Percentiles rank a stretch among this genome's conserved stretches.
Conservation (phyloP, 2,329 filamentous ascomycete genomes). For the Talaromyces sp. region DNA sequence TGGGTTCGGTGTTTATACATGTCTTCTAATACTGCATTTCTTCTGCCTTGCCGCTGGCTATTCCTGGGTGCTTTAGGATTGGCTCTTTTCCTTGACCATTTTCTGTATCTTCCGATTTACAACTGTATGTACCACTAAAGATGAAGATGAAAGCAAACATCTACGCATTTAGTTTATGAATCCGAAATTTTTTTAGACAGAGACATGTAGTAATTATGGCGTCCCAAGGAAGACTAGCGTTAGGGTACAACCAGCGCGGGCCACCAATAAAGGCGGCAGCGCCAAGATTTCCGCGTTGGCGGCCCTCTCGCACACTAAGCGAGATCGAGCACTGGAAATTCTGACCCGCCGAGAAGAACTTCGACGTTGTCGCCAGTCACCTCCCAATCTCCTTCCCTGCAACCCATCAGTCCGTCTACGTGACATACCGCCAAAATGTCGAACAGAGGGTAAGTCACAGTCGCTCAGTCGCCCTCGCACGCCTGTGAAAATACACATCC, state of each 20-base stretch:
- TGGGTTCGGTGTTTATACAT: constrained; percentile 19
- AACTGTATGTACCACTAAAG: constrained; percentile 8
- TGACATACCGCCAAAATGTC: constrained; percentile 45
- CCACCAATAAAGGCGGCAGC: constrained; percentile 19
- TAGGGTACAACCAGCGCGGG: constrained; percentile 25
- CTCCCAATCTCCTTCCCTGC: constrained; percentile 20
- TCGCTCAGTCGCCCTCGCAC: constrained; percentile 10
- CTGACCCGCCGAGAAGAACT: constrained; percentile 21
- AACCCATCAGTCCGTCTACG: constrained; percentile 31
- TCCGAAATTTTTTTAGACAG: neutral
- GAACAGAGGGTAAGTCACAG: constrained; percentile 46
- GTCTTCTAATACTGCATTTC: constrained; percentile 12
- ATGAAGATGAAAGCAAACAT: neutral
- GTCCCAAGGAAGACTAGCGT: constrained; percentile 23
- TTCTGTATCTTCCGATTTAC: constrained; percentile 12
- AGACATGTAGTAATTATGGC: neutral
- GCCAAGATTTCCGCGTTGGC: constrained; percentile 37
- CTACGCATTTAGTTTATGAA: neutral
- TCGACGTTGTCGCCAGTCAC: constrained; percentile 23
- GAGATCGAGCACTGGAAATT: constrained; percentile 31
- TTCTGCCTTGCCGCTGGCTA: neutral
- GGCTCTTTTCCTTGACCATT: neutral
- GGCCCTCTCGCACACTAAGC: constrained; percentile 33
- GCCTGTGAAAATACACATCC: neutral
- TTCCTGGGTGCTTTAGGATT: neutral